These are phyloP conservation scores for Fallopia convolvulus DNA, from an alignment of 148 eudicot species.

Conservation along the genomic window DNA sequence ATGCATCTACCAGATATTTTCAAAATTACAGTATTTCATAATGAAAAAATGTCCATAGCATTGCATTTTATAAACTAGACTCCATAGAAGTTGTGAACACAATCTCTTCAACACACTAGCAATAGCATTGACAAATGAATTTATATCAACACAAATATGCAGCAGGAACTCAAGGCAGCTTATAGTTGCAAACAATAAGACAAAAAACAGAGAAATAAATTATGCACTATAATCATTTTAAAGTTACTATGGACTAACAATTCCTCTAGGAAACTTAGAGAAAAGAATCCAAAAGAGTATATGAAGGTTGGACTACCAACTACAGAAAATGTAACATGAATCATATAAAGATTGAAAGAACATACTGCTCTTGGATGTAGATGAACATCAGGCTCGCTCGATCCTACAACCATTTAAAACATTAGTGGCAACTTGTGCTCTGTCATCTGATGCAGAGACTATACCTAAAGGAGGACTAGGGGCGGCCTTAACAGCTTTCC, in stretches of 20 bases:
- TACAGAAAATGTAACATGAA: neutral
- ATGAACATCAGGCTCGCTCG: conserved; percentile 61
- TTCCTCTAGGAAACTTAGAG: neutral
- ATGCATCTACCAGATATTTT: too few species aligned
- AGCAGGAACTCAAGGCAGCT: too few species aligned
- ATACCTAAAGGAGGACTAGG: conserved; percentile 51
- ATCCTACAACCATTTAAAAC: conserved; percentile 51
- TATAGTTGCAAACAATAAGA: neutral
- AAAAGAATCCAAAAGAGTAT: conserved; percentile 4
- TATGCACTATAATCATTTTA: neutral
- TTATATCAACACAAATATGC: too few species aligned
- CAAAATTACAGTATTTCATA: too few species aligned
- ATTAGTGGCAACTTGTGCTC: conserved; percentile 49
- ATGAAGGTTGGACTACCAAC: neutral
- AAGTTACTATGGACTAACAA: neutral
- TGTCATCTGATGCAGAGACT: conserved; percentile 54
- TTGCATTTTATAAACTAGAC: too few species aligned
- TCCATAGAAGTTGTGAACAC: too few species aligned
- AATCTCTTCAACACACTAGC: too few species aligned
- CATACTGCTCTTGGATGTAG: conserved; percentile 98
- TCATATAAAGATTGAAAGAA: neutral
- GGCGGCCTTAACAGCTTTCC: conserved; percentile 89
- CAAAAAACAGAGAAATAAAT: neutral
- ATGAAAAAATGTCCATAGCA: too few species aligned
- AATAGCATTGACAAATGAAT: too few species aligned